Percentiles rank a stretch among this genome's conserved stretches.
These are phyloP conservation scores for Talaromyces amestolkiae DNA, from an alignment of 2,329 filamentous ascomycete species.

Conservation along the genomic window DNA sequence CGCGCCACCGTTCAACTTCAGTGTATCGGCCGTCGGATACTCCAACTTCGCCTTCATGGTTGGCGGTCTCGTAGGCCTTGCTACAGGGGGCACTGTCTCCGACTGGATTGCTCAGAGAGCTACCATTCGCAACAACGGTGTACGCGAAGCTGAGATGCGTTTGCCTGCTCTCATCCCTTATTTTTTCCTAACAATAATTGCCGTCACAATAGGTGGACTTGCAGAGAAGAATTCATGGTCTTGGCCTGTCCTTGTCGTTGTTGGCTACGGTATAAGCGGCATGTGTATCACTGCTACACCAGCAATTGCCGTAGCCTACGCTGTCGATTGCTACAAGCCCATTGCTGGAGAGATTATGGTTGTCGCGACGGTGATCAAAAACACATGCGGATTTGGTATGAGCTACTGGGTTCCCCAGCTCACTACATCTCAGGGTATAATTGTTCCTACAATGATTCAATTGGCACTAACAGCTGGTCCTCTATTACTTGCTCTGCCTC, in stretches of 20 bases:
- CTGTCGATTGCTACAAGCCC: conserved; percentile 57
- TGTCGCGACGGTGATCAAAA: conserved; percentile 54
- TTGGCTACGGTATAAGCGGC: neutral
- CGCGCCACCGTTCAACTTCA: neutral
- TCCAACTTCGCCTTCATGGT: neutral
- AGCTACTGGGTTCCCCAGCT: neutral
- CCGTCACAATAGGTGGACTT: neutral
- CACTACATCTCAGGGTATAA: neutral
- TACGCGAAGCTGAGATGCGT: neutral
- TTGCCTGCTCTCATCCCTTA: neutral
- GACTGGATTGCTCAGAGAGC: neutral
- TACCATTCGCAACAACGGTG: neutral
- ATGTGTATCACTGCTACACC: neutral
- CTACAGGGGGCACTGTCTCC: neutral
- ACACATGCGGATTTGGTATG: neutral
- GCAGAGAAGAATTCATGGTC: neutral
- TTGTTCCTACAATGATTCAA: neutral
- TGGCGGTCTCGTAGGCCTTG: neutral
- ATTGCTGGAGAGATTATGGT: conserved; percentile 57
- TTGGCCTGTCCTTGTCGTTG: neutral
- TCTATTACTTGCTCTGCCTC: neutral
- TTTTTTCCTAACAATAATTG: neutral
- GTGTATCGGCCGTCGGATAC: neutral
- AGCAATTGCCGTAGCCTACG: conserved; percentile 57
- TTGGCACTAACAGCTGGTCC: neutral